These are phyloP conservation scores for Setomelanomma holmii DNA, from an alignment of 2,329 filamentous ascomycete genomes.

Conservation along the genomic window DNA sequence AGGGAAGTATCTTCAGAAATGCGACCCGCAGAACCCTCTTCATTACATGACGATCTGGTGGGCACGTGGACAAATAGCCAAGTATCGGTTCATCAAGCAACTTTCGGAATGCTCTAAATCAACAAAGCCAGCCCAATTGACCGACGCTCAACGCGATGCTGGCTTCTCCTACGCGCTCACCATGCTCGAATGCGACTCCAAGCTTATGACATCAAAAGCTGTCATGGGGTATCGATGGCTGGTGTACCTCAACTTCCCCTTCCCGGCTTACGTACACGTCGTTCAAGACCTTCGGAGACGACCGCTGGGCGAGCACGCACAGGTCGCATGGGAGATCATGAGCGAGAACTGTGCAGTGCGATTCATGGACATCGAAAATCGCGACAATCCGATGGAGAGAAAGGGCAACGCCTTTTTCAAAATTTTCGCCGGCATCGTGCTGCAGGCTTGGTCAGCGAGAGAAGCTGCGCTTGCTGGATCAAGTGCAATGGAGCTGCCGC, in stretches of 20 bases:
- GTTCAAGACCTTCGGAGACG: constrained; percentile 51
- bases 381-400: constrained; percentile 22
- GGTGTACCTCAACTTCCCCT: constrained; percentile 55
- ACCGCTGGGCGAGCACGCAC: constrained; percentile 45
- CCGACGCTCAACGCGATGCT: constrained; percentile 29
- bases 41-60: constrained; percentile 58
- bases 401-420: constrained; percentile 35
- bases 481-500: constrained; percentile 3
- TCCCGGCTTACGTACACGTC: constrained; percentile 58
- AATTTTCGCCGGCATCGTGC: constrained; percentile 62
- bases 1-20: constrained; percentile 46
- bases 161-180: constrained; percentile 43
- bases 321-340: constrained; percentile 54
- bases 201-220: constrained; percentile 51
- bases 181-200: constrained; percentile 58
- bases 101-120: constrained; percentile 47
- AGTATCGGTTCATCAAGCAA: constrained; percentile 58
- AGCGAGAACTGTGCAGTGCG: constrained; percentile 55
- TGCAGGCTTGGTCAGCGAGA: constrained; percentile 56
- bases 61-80: constrained; percentile 56
- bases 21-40: constrained; percentile 32
- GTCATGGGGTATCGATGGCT: constrained; percentile 55
- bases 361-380: constrained; percentile 22
- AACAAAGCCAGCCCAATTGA: constrained; percentile 14
- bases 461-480: constrained; percentile 9